These are phyloP conservation scores for Aureobasidium melanogenum DNA, from an alignment of 2,329 filamentous ascomycete genomes.

Conservation along the genomic window DNA sequence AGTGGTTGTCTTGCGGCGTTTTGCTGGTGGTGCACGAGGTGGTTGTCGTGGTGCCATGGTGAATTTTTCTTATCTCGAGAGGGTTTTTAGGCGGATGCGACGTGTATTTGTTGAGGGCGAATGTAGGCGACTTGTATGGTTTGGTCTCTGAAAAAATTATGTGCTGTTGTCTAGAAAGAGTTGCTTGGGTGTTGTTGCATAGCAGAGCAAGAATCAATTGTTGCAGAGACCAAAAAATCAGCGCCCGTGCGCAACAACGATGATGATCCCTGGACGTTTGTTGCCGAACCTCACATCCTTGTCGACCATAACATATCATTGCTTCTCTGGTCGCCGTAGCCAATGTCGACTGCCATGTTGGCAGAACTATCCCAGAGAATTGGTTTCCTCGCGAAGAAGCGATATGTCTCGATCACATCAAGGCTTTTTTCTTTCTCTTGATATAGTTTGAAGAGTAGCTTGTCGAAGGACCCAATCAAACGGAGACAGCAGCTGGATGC, in stretches of 20 bases:
- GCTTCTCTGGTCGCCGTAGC: neutral
- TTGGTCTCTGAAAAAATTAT: neutral
- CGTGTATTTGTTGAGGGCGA: neutral
- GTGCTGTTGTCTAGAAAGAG: neutral
- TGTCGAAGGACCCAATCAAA: neutral
- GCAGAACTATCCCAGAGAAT: no score
- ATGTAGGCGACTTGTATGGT: neutral
- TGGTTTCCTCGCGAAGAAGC: no score
- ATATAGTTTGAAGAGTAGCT: neutral
- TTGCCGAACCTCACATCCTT: neutral
- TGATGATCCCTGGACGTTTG: neutral
- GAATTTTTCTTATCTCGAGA: neutral
- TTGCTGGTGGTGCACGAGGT: neutral
- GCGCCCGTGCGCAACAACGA: neutral
- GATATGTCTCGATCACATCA: neutral
- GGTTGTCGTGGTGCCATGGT: slow-evolving; percentile 1
- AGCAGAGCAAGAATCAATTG: neutral
- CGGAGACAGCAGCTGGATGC: neutral
- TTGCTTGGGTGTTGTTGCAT: neutral
- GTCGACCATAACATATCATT: neutral
- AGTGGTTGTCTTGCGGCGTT: slow-evolving; percentile 13
- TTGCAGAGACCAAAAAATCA: slow-evolving; percentile 4
- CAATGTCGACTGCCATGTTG: neutral
- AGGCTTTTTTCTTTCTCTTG: neutral
- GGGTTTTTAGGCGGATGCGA: neutral